phyloP scores from a whole-genome alignment of 108 stramenopile species.

The Mediolabrus comicus region DNA sequence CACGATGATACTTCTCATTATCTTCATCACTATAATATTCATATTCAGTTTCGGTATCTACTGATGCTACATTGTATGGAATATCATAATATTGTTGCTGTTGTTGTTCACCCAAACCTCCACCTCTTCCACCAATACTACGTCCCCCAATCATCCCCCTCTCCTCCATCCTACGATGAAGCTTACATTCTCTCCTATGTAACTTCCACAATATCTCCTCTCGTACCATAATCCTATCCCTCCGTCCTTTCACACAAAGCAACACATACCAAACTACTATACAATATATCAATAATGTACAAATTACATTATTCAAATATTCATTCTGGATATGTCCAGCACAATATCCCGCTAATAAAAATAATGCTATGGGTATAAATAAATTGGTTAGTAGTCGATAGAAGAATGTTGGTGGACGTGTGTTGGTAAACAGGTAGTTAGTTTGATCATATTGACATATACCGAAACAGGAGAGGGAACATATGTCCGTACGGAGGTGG shows the following conservation, averaged over 20 bases:
- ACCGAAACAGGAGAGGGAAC: conserved; percentile 74
- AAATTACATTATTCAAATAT: conserved; percentile 50
- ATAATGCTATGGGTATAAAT: conserved; percentile 51
- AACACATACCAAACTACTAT: conserved; percentile 52
- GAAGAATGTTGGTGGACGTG: conserved; percentile 51
- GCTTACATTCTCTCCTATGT: conserved; percentile 26
- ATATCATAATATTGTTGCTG: not conserved
- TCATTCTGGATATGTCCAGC: conserved; percentile 59
- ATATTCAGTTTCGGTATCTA: conserved; percentile 20
- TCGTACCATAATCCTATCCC: conserved; percentile 62
- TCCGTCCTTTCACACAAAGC: conserved; percentile 55
- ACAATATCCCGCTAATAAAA: conserved; percentile 61
- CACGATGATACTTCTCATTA: conserved; percentile 23
- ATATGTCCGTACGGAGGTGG: conserved; percentile 62
- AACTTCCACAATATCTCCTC: conserved; percentile 70
- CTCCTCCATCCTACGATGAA: not conserved
- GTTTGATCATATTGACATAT: conserved; percentile 72
- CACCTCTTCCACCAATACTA: not conserved
- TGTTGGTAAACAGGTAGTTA: conserved; percentile 63
- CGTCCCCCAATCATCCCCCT: not conserved
- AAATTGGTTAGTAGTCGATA: conserved; percentile 58
- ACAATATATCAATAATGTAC: conserved; percentile 43
- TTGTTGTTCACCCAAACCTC: conserved; percentile 23
- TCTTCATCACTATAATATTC: conserved; percentile 33
- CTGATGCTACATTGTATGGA: not conserved